Conservation (phyloP, 2,329 filamentous ascomycete species). For the Colletotrichum brevisporum region DNA sequence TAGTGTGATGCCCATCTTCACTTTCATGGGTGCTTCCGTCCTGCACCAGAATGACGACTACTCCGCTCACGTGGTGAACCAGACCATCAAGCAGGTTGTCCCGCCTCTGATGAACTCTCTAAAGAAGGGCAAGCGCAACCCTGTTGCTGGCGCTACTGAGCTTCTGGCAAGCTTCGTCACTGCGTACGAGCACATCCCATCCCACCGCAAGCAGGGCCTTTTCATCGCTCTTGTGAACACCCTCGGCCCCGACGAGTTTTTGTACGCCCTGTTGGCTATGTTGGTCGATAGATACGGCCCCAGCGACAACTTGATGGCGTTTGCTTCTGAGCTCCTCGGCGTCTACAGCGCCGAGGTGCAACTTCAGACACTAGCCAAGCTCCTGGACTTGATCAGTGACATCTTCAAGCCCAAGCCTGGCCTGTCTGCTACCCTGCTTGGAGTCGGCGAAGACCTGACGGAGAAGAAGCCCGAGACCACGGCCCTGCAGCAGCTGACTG, state of each 20-base stretch:
- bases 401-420: slow-evolving; percentile 81
- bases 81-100: slow-evolving; percentile 94
- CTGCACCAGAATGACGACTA: slow-evolving; percentile 96
- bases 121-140: slow-evolving; percentile 81
- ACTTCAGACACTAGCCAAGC: slow-evolving; percentile 82
- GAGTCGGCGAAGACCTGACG: slow-evolving; percentile 60
- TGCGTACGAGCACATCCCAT: slow-evolving; percentile 95
- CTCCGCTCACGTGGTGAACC: slow-evolving; percentile 94
- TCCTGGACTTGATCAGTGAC: slow-evolving; percentile 82
- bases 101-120: slow-evolving; percentile 91
- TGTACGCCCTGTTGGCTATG: slow-evolving; percentile 90
- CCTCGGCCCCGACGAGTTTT: slow-evolving; percentile 86
- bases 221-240: slow-evolving; percentile 90
- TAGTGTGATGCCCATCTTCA: slow-evolving; percentile 99
- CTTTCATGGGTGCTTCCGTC: slow-evolving; percentile 94
- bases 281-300: slow-evolving; percentile 89
- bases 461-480: slow-evolving; percentile 56
- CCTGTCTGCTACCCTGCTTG: slow-evolving; percentile 80
- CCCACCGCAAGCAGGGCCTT: slow-evolving; percentile 84
- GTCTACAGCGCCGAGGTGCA: slow-evolving; percentile 82
- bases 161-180: slow-evolving; percentile 96
- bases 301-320: slow-evolving; percentile 80
- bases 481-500: slow-evolving; percentile 68
- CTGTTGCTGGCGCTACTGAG: slow-evolving; percentile 87
- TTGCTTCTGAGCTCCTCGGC: slow-evolving; percentile 81